phyloP scores from a whole-genome alignment of 805 yeast genomes.

The Starmerella potacharoeniae region DNA sequence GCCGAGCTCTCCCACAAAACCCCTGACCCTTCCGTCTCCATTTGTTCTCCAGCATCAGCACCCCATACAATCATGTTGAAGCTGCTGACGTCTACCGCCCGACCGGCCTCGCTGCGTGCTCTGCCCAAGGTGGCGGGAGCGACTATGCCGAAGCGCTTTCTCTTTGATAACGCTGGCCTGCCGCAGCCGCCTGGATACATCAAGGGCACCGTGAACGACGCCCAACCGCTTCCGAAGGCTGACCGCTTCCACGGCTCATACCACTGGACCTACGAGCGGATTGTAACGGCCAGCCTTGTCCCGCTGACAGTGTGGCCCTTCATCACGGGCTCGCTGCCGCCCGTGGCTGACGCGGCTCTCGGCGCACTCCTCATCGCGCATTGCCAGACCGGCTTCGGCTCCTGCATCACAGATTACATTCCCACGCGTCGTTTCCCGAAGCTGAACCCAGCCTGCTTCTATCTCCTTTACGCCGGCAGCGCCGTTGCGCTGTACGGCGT shows the following conservation, averaged over 20 bases:
- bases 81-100: constrained; percentile 10
- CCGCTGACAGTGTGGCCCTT: constrained; percentile 73
- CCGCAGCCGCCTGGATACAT: constrained; percentile 85
- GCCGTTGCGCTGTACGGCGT: constrained; percentile 63
- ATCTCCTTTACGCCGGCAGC: constrained; percentile 61
- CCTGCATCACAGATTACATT: constrained; percentile 87
- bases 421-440: constrained; percentile 76
- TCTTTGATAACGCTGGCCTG: constrained; percentile 30
- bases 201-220: constrained; percentile 89
- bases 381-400: constrained; percentile 73
- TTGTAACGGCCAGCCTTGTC: constrained; percentile 54
- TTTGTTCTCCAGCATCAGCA: background rate
- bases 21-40: background rate
- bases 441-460: constrained; percentile 58
- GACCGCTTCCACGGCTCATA: constrained; percentile 65
- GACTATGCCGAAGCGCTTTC: constrained; percentile 17
- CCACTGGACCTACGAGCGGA: constrained; percentile 88
- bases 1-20: background rate
- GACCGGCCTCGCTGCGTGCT: constrained; percentile 9
- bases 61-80: constrained; percentile 10
- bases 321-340: constrained; percentile 57
- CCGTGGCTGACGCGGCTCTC: constrained; percentile 61
- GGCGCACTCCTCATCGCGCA: constrained; percentile 61
- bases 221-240: constrained; percentile 55
- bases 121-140: constrained; percentile 6